Evolutionary conservation across 1,284 basidiomycete species (phyloP).

Genomic region (Ganoderma resinaceum): DNA sequence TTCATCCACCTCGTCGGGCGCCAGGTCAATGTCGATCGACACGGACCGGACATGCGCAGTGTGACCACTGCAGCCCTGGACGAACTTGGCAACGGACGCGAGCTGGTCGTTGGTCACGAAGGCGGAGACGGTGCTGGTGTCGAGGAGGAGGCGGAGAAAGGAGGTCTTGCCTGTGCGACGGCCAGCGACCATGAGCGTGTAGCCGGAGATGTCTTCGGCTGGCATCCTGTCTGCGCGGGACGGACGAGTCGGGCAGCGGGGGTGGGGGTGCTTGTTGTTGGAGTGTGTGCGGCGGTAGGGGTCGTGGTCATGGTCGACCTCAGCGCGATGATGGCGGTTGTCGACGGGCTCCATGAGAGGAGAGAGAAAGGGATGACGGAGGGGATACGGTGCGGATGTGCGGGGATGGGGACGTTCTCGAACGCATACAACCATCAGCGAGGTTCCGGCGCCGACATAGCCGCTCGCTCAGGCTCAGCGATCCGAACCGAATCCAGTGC

Average conservation of each 20-base stretch:
- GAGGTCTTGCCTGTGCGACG: constrained; percentile 80
- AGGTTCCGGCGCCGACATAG: constrained; percentile 36
- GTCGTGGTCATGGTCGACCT: constrained; percentile 48
- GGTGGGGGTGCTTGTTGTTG: constrained; percentile 46
- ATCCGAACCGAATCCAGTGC: constrained; percentile 29
- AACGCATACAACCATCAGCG: constrained; percentile 37
- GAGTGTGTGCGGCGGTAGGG: constrained; percentile 35
- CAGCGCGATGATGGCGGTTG: constrained; percentile 53
- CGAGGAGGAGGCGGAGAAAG: constrained; percentile 79
- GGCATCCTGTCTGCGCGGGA: constrained; percentile 33
- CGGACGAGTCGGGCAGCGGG: constrained; percentile 26
- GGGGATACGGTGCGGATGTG: constrained; percentile 38
- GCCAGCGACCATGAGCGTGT: constrained; percentile 81
- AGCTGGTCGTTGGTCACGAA: constrained; percentile 72
- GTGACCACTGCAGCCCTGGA: constrained; percentile 71
- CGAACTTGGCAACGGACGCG: constrained; percentile 76
- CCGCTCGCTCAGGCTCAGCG: constrained; percentile 34
- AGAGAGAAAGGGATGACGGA: constrained; percentile 35
- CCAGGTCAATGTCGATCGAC: constrained; percentile 70
- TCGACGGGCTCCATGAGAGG: constrained; percentile 46
- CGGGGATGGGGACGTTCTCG: constrained; percentile 38
- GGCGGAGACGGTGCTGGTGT: constrained; percentile 70
- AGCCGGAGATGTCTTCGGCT: constrained; percentile 43
- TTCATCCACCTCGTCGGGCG: constrained; percentile 45
- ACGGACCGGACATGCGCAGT: constrained; percentile 72